These are phyloP conservation scores for Epichloe sibirici DNA, from an alignment of 2,329 filamentous ascomycete genomes.

Conservation along the genomic window DNA sequence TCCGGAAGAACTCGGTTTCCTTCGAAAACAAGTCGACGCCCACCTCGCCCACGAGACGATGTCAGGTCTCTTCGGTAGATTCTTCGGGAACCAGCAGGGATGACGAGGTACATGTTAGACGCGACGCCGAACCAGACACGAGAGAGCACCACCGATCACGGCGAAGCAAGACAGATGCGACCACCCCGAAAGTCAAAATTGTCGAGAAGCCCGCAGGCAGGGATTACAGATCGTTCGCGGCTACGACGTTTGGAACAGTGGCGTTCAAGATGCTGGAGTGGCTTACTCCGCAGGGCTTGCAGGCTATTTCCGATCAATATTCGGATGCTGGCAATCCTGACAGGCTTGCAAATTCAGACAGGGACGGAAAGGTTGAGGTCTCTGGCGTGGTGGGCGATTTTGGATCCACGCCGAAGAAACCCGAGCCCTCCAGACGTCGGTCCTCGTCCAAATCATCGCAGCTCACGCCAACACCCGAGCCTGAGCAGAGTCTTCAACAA, in stretches of 20 bases:
- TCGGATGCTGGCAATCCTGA: slow-evolving; percentile 8
- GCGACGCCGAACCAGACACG: neutral
- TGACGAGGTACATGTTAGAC: neutral
- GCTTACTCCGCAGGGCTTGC: slow-evolving; percentile 48
- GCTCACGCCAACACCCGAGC: neutral
- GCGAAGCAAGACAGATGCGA: neutral
- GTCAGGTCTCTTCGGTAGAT: neutral
- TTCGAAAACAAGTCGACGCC: neutral
- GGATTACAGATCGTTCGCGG: slow-evolving; percentile 48
- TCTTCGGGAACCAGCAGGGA: slow-evolving; percentile 1
- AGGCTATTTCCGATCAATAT: slow-evolving; percentile 31
- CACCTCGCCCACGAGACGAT: neutral
- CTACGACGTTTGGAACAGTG: slow-evolving; percentile 51
- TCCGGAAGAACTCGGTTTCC: neutral
- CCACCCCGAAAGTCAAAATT: slow-evolving; percentile 23
- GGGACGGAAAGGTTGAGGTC: neutral
- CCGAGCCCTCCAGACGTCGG: neutral
- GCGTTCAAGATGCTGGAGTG: slow-evolving; percentile 61
- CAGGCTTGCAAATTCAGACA: slow-evolving; percentile 3
- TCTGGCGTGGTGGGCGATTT: neutral
- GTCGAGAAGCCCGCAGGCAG: slow-evolving; percentile 36
- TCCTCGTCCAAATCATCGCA: slow-evolving; percentile 4
- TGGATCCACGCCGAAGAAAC: neutral
- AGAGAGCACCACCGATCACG: neutral
- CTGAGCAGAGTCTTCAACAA: neutral